phyloP scores from a whole-genome alignment of 164 flowering plant genomes.

The Hamamelis virginiana region DNA sequence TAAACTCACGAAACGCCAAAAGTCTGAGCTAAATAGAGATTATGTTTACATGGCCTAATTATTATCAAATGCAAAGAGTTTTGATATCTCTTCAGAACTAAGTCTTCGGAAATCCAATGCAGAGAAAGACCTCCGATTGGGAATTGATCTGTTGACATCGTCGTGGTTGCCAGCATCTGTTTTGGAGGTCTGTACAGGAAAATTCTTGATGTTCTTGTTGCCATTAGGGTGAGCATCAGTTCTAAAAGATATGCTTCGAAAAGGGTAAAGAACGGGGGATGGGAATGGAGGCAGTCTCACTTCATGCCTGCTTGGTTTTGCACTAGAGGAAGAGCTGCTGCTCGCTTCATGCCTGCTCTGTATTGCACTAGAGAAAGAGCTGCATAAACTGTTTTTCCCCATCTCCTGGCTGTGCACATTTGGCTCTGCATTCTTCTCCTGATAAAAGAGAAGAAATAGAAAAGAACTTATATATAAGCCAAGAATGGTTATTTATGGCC shows the following conservation, averaged over 20 bases:
- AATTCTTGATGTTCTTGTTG: constrained; percentile 51
- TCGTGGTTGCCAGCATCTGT: constrained; percentile 31
- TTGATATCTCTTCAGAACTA: constrained; percentile 32
- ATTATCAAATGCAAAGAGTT: constrained; percentile 25
- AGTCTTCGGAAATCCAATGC: constrained; percentile 43
- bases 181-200: constrained; percentile 40
- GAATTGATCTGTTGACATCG: constrained; percentile 27
- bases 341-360: constrained; percentile 17
- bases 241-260: constrained; percentile 20
- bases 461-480: neutral
- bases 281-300: constrained; percentile 26
- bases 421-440: constrained; percentile 31
- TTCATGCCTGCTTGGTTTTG: constrained; percentile 17
- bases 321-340: constrained; percentile 36
- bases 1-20: too few species aligned
- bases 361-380: constrained; percentile 31
- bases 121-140: constrained; percentile 44
- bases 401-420: constrained; percentile 31
- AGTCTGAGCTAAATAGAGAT: too few species aligned
- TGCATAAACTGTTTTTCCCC: constrained; percentile 33
- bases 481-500: too few species aligned
- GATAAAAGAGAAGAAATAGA: constrained; percentile 10
- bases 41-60: neutral
- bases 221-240: constrained; percentile 67
- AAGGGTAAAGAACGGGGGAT: constrained; percentile 30